Evolutionary conservation across 2,329 filamentous ascomycete genomes (phyloP), one percentile per base, ranked within the genome.

Genomic region (Pseudomassariella vexata): DNA sequence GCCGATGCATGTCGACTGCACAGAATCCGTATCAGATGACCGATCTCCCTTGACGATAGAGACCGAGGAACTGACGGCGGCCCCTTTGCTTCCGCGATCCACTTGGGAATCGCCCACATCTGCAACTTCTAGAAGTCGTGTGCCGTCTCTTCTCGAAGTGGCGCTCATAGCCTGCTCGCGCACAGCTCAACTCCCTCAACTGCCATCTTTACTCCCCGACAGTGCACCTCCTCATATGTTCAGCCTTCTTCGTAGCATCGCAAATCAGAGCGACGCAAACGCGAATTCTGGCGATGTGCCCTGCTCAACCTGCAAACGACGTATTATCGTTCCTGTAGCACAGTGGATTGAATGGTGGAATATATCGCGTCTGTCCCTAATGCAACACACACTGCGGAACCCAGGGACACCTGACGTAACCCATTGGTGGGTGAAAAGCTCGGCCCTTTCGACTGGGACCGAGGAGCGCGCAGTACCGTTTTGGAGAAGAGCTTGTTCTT

Each of bases 291-390:
- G 75, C 5, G 68, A 69, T 2, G 45, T 67, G 18, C 46, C 47
- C 3, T 82, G 78, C 44, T 68, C 70, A 2, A 56, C 63, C 0
- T 82, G 78, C 45, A 44, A 53, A 16, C 63, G 65, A 18, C 47
- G 50, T 7, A 64, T 72, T 4, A 56, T 76, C 6, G 57, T 71
- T 15, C 70, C 76, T 3, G 53, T 65, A 4, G 59, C 69, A 0
- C 65, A 76, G 45, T 82, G 78, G 77, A 55, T 82, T 6, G 78
- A 82, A 46, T 82, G 77, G 71, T 75, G 70, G 50, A 62, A 70
- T 36, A 45, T 67, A 26, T 24, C 8, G 11, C 31, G n/a, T 12
- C 10, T 16, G 10, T 31, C 12, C 25, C 18, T 16, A 17, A 8
- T 10, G 17, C n/a, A 11, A 16, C 15, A 16, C 10, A 23, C 11